Evolutionary conservation across 768 basidiomycete genomes (phyloP).

Genomic region (Mycena rebaudengoi): DNA sequence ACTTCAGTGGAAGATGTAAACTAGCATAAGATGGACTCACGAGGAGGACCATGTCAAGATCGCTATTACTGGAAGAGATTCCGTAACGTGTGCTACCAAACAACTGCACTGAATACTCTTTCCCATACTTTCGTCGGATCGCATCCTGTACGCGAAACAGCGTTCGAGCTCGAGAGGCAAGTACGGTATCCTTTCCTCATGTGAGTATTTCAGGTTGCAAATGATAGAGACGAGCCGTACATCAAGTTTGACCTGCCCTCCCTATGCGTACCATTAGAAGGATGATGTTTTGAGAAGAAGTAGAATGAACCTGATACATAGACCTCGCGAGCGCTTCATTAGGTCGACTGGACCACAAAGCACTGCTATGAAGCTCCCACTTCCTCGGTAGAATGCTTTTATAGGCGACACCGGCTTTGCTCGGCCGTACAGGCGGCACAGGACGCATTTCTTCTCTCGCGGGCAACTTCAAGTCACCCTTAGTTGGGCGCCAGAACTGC

Average conservation of each 20-base stretch:
- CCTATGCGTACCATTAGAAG: too few relatives aligned
- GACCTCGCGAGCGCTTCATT: too few relatives aligned
- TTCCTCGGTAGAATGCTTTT: background rate
- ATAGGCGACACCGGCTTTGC: conserved; percentile 15
- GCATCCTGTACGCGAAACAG: conserved; percentile 7
- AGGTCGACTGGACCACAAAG: background rate
- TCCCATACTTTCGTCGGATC: conserved; percentile 18
- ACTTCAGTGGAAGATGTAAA: background rate
- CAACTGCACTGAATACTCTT: conserved; percentile 19
- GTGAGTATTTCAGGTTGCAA: background rate
- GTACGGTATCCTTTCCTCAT: background rate
- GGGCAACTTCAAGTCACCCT: conserved; percentile 3
- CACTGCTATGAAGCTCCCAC: conserved; percentile 8
- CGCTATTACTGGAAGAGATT: conserved; percentile 25
- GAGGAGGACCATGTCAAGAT: conserved; percentile 43
- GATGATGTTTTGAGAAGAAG: background rate
- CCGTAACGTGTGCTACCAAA: conserved; percentile 33
- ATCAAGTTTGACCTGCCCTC: too few relatives aligned
- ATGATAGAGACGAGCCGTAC: too few relatives aligned
- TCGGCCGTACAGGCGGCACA: conserved; percentile 1
- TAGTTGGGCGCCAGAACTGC: conserved; percentile 20
- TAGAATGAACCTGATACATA: background rate
- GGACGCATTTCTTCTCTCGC: background rate
- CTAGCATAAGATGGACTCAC: conserved; percentile 40
- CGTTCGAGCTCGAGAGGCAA: background rate